These are phyloP conservation scores for Curvularia hawaiiensis DNA, from an alignment of 2,329 filamentous ascomycete genomes.

Conservation along the genomic window DNA sequence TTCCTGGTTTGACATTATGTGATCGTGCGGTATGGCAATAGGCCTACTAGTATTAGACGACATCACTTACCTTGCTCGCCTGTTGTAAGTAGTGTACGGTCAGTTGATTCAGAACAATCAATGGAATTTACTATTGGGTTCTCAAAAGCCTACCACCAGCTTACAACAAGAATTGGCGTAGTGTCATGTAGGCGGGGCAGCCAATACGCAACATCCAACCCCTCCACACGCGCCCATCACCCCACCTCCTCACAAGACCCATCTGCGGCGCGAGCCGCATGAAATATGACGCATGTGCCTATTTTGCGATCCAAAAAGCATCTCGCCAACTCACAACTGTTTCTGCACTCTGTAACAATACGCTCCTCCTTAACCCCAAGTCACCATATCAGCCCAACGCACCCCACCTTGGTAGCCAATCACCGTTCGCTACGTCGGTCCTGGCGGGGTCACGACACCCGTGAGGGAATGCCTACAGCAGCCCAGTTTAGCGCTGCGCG, in stretches of 20 bases:
- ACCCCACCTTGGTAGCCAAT: conserved; percentile 40
- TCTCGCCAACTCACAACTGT: conserved; percentile 34
- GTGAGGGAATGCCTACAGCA: conserved; percentile 35
- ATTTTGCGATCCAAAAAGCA: conserved; percentile 11
- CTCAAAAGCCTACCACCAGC: not conserved
- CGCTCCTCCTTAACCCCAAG: conserved; percentile 32
- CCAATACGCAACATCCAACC: conserved; percentile 1
- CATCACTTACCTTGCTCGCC: too few relatives aligned
- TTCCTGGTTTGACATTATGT: not conserved
- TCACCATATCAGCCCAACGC: conserved; percentile 35
- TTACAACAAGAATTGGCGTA: not conserved
- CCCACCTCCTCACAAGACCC: conserved; percentile 14
- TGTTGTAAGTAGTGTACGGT: too few relatives aligned
- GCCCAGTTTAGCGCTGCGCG: conserved; percentile 34
- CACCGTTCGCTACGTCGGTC: conserved; percentile 43
- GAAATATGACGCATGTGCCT: conserved; percentile 12
- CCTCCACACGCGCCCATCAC: conserved; percentile 7
- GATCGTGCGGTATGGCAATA: not conserved
- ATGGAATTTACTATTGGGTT: too few relatives aligned
- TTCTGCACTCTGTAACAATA: conserved; percentile 20
- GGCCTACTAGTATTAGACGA: not conserved
- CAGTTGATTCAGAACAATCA: not conserved
- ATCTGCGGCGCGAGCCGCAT: conserved; percentile 26
- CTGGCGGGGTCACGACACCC: conserved; percentile 39
- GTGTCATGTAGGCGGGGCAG: conserved; percentile 8